A percentile compares a stretch with the other conserved stretches of the same genome.
phyloP scores from a whole-genome alignment of 78 protist species.

The Dictyostelium brefeldianum region DNA sequence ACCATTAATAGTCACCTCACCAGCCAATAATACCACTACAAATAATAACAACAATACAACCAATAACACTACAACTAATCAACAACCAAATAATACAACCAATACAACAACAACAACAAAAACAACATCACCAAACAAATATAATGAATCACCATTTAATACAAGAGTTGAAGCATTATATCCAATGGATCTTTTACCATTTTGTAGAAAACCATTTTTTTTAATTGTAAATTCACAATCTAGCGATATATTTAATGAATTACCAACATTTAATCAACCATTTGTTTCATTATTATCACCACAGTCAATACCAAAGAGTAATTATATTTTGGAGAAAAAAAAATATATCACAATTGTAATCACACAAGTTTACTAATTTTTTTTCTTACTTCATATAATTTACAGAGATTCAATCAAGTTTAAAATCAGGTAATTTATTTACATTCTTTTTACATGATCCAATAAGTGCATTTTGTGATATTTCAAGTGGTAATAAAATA shows the following conservation, averaged over 20 bases:
- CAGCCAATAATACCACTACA: neutral
- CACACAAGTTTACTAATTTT: neutral
- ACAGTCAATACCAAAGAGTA: slow-evolving; percentile 62
- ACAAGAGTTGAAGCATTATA: slow-evolving; percentile 41
- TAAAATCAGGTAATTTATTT: slow-evolving; percentile 69
- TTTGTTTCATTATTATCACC: slow-evolving; percentile 63
- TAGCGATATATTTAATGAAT: slow-evolving; percentile 57
- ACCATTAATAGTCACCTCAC: neutral
- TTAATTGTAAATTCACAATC: slow-evolving; percentile 60
- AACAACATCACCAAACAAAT: slow-evolving; percentile 1
- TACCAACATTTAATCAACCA: slow-evolving; percentile 75
- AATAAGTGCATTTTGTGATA: slow-evolving; percentile 74
- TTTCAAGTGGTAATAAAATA: slow-evolving; percentile 27
- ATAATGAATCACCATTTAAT: slow-evolving; percentile 9
- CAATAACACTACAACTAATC: neutral
- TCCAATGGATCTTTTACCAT: slow-evolving; percentile 71
- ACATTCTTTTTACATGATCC: slow-evolving; percentile 80
- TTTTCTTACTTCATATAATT: neutral
- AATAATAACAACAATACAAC: neutral
- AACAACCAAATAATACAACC: neutral
- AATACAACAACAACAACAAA: neutral
- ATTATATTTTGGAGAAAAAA: neutral
- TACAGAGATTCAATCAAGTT: slow-evolving; percentile 19
- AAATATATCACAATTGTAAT: neutral
- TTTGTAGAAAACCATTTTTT: slow-evolving; percentile 76